Conservation (phyloP, 257 asterid species). For the Solanum bulbocastanum region DNA sequence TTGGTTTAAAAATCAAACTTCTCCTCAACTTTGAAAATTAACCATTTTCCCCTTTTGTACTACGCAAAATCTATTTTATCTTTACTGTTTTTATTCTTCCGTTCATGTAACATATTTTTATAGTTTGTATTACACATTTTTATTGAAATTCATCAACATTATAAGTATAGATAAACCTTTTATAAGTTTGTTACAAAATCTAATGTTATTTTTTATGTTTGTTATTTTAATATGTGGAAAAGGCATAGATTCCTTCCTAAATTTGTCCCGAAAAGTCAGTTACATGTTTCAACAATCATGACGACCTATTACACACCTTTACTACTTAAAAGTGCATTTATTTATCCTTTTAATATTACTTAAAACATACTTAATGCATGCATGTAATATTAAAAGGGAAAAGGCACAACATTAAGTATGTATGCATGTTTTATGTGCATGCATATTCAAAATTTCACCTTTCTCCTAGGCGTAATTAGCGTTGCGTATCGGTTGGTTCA, state of each 20-base stretch:
- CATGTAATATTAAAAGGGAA: no score
- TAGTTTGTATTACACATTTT: not conserved
- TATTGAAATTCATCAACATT: not conserved
- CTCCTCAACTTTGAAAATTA: not conserved
- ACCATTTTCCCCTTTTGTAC: not conserved
- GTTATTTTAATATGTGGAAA: no score
- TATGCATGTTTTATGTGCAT: not conserved
- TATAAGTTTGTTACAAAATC: not conserved
- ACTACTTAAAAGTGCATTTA: no score
- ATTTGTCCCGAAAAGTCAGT: no score
- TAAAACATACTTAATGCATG: no score
- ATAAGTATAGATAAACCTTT: not conserved
- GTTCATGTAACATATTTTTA: not conserved
- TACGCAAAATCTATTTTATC: not conserved
- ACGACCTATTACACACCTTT: no score
- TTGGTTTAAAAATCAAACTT: not conserved
- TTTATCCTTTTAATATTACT: no score
- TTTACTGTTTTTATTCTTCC: not conserved
- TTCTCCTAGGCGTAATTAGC: not conserved
- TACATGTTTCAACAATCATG: no score
- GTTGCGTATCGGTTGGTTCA: no score
- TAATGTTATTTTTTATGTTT: not conserved
- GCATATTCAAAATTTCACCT: not conserved
- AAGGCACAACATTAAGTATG: no score
- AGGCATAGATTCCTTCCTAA: no score